Evolutionary conservation across 257 asterid species (phyloP).

Genomic region (Capsicum chinense): DNA sequence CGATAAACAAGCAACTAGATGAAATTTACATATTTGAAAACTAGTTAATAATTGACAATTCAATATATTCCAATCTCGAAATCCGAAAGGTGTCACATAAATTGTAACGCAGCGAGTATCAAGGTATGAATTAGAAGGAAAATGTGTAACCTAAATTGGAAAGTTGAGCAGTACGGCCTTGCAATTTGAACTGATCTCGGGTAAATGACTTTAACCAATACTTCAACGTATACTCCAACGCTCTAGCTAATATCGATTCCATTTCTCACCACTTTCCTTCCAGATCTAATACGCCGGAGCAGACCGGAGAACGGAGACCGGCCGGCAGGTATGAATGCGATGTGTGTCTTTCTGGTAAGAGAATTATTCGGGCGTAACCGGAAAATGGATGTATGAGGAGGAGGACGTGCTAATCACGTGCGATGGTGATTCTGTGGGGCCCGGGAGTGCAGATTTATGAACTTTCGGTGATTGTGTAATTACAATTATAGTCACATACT

Average conservation of each 20-base stretch:
- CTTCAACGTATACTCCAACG: slow-evolving; percentile 91
- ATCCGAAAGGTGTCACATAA: too few relatives aligned
- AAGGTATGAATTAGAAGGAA: neutral
- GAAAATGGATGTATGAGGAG: slow-evolving; percentile 31
- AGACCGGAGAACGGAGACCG: neutral
- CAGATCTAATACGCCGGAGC: neutral
- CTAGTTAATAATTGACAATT: neutral
- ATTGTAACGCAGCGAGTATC: neutral
- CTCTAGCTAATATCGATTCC: slow-evolving; percentile 94
- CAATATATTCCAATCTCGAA: neutral
- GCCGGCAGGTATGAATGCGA: slow-evolving; percentile 30
- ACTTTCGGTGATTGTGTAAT: slow-evolving; percentile 48
- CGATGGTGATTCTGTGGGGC: slow-evolving; percentile 45
- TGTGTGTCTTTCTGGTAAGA: too few relatives aligned
- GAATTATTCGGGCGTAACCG: neutral
- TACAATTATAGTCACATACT: neutral
- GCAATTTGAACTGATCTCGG: slow-evolving; percentile 96
- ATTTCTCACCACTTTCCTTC: slow-evolving; percentile 32
- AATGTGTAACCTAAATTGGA: slow-evolving; percentile 70
- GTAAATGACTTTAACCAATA: slow-evolving; percentile 93
- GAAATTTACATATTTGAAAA: too few relatives aligned
- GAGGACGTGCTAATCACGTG: slow-evolving; percentile 58
- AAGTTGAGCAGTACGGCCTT: slow-evolving; percentile 86
- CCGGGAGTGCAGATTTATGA: neutral
- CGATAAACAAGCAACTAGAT: too few relatives aligned